Evolutionary conservation across 805 yeast species (phyloP), one percentile per base, ranked within the genome.

Genomic region (Lipomyces starkeyi): DNA sequence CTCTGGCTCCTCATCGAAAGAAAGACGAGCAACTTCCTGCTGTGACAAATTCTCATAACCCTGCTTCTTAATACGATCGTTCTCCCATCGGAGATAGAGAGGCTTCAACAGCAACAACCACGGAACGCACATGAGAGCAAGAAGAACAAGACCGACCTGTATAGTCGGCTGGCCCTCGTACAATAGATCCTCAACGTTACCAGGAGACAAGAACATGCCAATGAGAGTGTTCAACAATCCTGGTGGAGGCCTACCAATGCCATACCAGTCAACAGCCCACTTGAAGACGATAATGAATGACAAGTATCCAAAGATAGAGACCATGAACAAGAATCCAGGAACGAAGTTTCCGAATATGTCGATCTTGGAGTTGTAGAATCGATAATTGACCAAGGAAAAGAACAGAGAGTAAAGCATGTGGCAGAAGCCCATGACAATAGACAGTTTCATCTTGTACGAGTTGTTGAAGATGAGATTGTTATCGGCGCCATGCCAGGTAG

Each of bases 401-500:
- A 87, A 78, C 76, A 87, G 89, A 3, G 97, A 91, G 80, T 94
- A 95, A 13, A 93, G 81, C 99, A 95, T 95, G 81, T 95, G 99
- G 59, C 85, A 80, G 80, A 89, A 94, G 3, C 99, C 99, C 93
- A 95, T 90, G 73, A 95, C 83, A 66, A 95, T 89, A 1, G 98
- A 93, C 69, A 95, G 83, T 79, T 95, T 95, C 99, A 95, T 95
- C 83, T 95, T 95, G 82, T 91, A 95, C 2, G 98, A 93, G 82
- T 95, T 95, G 61, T 97, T 86, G 80, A 95, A 95, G 67, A 96
- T 80, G 74, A 95, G 83, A 62, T 89, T 88, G 81, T 95, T 95
- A 74, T 95, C 99, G 54, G 98, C 85, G 20, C 98, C 97, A 79
- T 95, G 99, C 99, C 99, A 95, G 11, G 89, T 91, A 71, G 89